Base-by-base conservation (phyloP, 768 basidiomycete species). In the Lentinula lateritia region DNA sequence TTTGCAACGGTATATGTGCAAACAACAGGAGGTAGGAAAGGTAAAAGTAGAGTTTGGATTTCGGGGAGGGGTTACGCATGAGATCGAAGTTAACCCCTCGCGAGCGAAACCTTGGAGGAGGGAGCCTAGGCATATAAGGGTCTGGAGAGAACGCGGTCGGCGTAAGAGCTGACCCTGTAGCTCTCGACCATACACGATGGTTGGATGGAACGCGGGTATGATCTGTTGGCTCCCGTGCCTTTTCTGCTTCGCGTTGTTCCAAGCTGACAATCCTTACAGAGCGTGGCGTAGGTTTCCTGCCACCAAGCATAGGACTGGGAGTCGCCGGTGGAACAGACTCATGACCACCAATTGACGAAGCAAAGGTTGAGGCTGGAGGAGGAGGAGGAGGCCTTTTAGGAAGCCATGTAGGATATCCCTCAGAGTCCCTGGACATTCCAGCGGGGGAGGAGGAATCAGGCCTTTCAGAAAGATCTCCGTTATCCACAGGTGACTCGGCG, bases 401-500 rank as follows among this genome's bases (percentile, higher is more conserved):
- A 1, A 93, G 85, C 92, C 92, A 93, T 23, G 89, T 87, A 2
- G 92, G 92, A 70, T 93, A 93, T 13, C 86, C 86, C 65, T 90
- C 89, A 16, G 81, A 81, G 66, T 83, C 81, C 56, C 73, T 72
- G 36, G 77, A 71, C 61, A 71, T 71, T 50, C 68, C 66, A 45
- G 68, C 72, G 16, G 73, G 70, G 34, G 69, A 74, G 60, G 65
- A 65, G 2, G 74, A 72, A 8, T 74, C 74, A 18, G 71, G 74
- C 50, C 72, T 69, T 45, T 63, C 62, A 48, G 72, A 62, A 34
- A 63, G 61, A 41, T 46, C 34, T 13, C 60, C 45, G 18, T 48
- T 39, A 20, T 61, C 65, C 20, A 52, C 61, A 41, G 50, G 58
- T 10, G 63, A 66, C n/a, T 63, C 64, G 34, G 66, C 62, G 46